phyloP scores from a whole-genome alignment of 768 basidiomycete species.

The Neoboletus brunneissimus region DNA sequence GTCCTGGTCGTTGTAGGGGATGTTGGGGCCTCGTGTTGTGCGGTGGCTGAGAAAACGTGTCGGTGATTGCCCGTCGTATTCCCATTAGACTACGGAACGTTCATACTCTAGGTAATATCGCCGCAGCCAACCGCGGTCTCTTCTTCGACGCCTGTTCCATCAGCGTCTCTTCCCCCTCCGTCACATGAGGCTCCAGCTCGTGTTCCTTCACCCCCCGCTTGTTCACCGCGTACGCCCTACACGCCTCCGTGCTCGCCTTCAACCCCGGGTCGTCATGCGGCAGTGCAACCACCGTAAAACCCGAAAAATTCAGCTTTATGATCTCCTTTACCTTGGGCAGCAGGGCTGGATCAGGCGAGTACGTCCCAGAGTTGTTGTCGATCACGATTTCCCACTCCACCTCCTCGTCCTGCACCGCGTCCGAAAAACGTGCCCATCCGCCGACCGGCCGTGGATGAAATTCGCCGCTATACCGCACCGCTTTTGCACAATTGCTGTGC shows the following conservation, averaged over 20 bases:
- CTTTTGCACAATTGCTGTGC: conserved; percentile 67
- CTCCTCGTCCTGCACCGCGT: conserved; percentile 49
- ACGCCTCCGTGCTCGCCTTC: conserved; percentile 59
- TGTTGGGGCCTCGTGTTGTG: conserved; percentile 31
- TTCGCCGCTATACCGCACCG: conserved; percentile 73
- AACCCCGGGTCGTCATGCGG: conserved; percentile 55
- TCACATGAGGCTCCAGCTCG: conserved; percentile 62
- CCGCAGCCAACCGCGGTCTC: not conserved
- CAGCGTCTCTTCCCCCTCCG: conserved; percentile 54
- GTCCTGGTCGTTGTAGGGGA: conserved; percentile 13
- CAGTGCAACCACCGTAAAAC: conserved; percentile 54
- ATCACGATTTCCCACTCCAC: conserved; percentile 80
- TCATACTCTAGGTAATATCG: not conserved
- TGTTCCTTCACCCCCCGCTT: conserved; percentile 56
- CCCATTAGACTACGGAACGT: conserved; percentile 11
- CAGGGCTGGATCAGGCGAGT: conserved; percentile 65
- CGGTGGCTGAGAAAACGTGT: conserved; percentile 38
- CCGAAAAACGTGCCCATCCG: conserved; percentile 64
- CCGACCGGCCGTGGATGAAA: conserved; percentile 73
- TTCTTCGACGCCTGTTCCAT: conserved; percentile 27
- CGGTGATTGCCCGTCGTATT: conserved; percentile 28
- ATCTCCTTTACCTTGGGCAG: conserved; percentile 59
- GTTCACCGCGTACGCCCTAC: conserved; percentile 60
- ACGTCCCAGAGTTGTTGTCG: conserved; percentile 86
- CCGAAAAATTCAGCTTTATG: conserved; percentile 72